Conservation (phyloP, 1,284 basidiomycete species). For the Naganishia sp. region DNA sequence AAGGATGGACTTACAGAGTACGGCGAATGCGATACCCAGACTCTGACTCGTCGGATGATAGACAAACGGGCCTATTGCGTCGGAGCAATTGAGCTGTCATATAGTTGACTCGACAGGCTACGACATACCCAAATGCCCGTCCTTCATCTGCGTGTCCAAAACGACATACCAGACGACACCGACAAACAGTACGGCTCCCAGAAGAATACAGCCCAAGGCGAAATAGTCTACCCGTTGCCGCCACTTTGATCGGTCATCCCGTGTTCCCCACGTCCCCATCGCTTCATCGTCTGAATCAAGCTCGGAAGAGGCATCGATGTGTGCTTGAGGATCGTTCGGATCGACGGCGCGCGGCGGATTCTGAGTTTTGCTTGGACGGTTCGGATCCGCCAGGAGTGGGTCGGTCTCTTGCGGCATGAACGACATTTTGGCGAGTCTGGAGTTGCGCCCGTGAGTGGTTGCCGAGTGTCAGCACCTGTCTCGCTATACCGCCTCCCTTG, state of each 20-base stretch:
- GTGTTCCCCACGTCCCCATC: conserved; percentile 28
- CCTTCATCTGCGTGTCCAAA: conserved; percentile 37
- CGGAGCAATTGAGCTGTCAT: conserved; percentile 25
- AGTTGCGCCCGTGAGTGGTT: background rate
- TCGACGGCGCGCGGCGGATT: conserved; percentile 25
- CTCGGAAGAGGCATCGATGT: conserved; percentile 24
- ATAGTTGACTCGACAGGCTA: background rate
- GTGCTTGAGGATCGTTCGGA: conserved; percentile 8
- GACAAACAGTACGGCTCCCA: conserved; percentile 40
- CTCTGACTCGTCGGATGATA: conserved; percentile 49
- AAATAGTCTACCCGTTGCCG: conserved; percentile 20
- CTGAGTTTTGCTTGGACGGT: conserved; percentile 26
- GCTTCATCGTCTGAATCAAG: conserved; percentile 31
- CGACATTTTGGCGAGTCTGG: conserved; percentile 12
- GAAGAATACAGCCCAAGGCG: conserved; percentile 16
- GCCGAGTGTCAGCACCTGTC: background rate
- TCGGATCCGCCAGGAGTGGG: conserved; percentile 30
- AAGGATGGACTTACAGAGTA: conserved; percentile 39
- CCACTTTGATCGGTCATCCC: conserved; percentile 15
- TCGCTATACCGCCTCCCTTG: background rate
- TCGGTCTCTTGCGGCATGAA: conserved; percentile 33
- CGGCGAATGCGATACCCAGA: conserved; percentile 44
- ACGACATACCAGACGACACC: conserved; percentile 44
- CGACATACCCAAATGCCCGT: conserved; percentile 10
- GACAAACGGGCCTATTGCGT: conserved; percentile 40